A percentile compares a stretch with the other conserved stretches of the same genome.
These are phyloP conservation scores for Colletotrichum scovillei DNA, from an alignment of 2,329 filamentous ascomycete species.

Conservation along the genomic window DNA sequence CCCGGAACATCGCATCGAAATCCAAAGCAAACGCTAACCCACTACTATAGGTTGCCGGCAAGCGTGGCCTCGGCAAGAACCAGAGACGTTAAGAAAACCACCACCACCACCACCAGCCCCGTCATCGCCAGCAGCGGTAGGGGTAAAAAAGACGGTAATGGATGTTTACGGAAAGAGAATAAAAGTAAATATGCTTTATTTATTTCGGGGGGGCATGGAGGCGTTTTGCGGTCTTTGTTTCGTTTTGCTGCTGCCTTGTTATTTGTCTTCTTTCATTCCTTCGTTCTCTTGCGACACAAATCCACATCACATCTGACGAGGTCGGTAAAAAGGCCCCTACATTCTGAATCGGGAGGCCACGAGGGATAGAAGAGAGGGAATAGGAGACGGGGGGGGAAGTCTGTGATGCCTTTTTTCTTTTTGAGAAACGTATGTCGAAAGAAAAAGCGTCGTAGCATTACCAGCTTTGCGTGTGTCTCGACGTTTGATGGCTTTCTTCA, in stretches of 20 bases:
- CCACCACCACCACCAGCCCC: not conserved
- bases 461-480: not conserved
- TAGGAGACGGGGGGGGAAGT: not conserved
- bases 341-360: not conserved
- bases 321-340: not conserved
- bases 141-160: constrained; percentile 16
- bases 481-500: not conserved
- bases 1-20: not conserved
- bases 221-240: constrained; percentile 25
- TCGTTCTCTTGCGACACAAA: not conserved
- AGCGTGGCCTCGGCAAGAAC: constrained; percentile 94
- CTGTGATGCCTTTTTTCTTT: not conserved
- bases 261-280: not conserved
- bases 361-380: not conserved
- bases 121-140: not conserved
- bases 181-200: constrained; percentile 32
- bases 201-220: constrained; percentile 25
- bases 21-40: constrained; percentile 45
- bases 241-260: not conserved
- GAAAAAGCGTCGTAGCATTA: not conserved
- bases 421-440: constrained; percentile 18
- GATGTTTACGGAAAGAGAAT: constrained; percentile 19
- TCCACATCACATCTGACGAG: not conserved
- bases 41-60: constrained; percentile 78
- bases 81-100: constrained; percentile 67